Base-by-base conservation (phyloP, 163 green algal species). In the Volvox carteri region DNA sequence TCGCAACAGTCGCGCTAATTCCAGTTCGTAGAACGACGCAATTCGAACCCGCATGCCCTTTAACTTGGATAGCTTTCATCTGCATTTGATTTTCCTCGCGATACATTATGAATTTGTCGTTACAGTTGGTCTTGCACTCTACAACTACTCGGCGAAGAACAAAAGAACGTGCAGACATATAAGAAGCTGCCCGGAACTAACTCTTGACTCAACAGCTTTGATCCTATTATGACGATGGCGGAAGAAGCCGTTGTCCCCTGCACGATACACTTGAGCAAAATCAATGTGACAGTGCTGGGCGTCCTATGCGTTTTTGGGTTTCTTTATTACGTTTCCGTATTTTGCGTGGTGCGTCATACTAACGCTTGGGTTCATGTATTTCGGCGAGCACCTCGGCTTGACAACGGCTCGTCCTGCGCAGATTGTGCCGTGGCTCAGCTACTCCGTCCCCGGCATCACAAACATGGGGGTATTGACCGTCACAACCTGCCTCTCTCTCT, bases 391-490 rank as follows among this genome's bases (percentile, higher is more conserved):
- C 23, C 28, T 37, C 11, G 28, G 11, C 23, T 37, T 72, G 19
- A 72, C 60, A 72, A 72, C 52, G 28, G 8, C 76, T 50, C 28
- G 46, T 72, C 19, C 50, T 37, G 1, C 75, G 83, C 93, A 97
- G 95, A 95, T 97, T 52, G 41, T 97, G 18, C 95, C 95, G 48
- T 96, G 95, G 94, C 89, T 96, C 4, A 94, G 85, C 72, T 95
- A 92, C 85, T 93, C 70, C 8, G 93, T 96, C 7, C 93, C 94
- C 0, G 94, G 95, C 33, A 84, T 95, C 58, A 83, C 92, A 9
- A 94, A 97, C 65, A 81, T 96, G 70, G 65, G 84, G 21, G 44
- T 93, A 12, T 85, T 97, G 9, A 92, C 91, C 1, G 33, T 90
- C 11, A 92, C 85, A 16, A 93, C 92, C 0, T 67, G 7, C 0